Evolutionary conservation across 805 yeast species (phyloP), one percentile per base, ranked within the genome.

Genomic region (Scheffersomyces spartinae): DNA sequence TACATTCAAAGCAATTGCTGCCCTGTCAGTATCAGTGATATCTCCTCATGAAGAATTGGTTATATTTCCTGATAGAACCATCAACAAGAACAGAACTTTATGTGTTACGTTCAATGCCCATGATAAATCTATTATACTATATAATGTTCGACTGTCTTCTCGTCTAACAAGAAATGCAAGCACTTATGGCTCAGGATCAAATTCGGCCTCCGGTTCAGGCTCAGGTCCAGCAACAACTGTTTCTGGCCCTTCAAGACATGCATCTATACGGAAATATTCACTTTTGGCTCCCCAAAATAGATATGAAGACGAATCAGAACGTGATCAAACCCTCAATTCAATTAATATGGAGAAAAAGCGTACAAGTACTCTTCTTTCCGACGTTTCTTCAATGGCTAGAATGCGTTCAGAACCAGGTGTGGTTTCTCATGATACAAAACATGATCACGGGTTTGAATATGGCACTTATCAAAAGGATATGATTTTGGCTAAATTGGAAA

Each of bases 1-100:
- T 2, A 91, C 82, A 4, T 62, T 81, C 29, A 84, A 94, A 2
- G 55, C 71, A 4, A 67, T 84, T 4, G 71, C 74, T 1, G 73
- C 88, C 0, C 71, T 84, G 0, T 72, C 85, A 2, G 74, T 79
- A 0, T 68, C 83, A 1, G 67, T 72, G 3, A 68, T 81, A 15
- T 62, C 80, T 0, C 47, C 68, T 2, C 52, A 57, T 24, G 91
- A 80, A 40, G 64, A 61, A 26, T 43, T 80, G 16, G 41, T 76
- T 14, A 49, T 58, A 19, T 76, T 74, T 39, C 85, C 84, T 0
- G 30, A 35, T 4, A 29, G 42, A 3, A 47, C 64, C 9, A 32
- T 50, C 18, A 51, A 49, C 29, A 53, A 48, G 9, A 32, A 47
- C 1, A 51, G 56, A 8, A 49, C 64, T 0, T 49, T 78, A 9